Evolutionary conservation across 352 stramenopile genomes (phyloP).

Genomic region (Peronospora farinosa): DNA sequence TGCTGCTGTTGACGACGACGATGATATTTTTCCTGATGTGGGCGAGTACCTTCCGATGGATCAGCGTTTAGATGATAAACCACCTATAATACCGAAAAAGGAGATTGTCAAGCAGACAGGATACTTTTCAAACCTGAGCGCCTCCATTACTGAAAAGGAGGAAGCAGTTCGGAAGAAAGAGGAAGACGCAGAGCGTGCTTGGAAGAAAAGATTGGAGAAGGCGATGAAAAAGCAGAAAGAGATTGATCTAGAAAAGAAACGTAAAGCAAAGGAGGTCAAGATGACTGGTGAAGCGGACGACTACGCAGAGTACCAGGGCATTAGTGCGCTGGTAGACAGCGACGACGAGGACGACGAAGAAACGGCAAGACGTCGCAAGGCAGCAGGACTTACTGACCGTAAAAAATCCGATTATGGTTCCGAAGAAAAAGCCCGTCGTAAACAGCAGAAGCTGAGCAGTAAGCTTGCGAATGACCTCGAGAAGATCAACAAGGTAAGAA

Average conservation of each 20-base stretch:
- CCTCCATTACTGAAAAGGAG: slow-evolving; percentile 54
- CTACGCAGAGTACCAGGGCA: slow-evolving; percentile 58
- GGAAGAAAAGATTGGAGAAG: slow-evolving; percentile 56
- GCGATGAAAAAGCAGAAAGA: slow-evolving; percentile 42
- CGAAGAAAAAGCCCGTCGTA: slow-evolving; percentile 35
- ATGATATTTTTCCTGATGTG: slow-evolving; percentile 73
- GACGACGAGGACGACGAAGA: slow-evolving; percentile 55
- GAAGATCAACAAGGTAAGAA: slow-evolving; percentile 66
- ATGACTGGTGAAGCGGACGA: slow-evolving; percentile 34
- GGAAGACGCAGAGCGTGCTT: slow-evolving; percentile 37
- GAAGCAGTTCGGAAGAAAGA: slow-evolving; percentile 37
- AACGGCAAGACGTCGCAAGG: slow-evolving; percentile 27
- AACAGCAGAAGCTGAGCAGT: slow-evolving; percentile 62
- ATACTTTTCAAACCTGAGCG: slow-evolving; percentile 70
- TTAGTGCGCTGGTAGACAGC: slow-evolving; percentile 37
- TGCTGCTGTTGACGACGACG: slow-evolving; percentile 29
- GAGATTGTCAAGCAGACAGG: slow-evolving; percentile 22
- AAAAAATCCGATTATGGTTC: slow-evolving; percentile 18
- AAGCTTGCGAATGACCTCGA: slow-evolving; percentile 62
- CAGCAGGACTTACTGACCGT: slow-evolving; percentile 21
- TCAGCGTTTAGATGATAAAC: slow-evolving; percentile 27
- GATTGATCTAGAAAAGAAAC: slow-evolving; percentile 35
- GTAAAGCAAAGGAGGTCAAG: slow-evolving; percentile 36
- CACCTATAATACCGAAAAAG: slow-evolving; percentile 8
- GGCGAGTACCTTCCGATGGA: slow-evolving; percentile 67